Evolutionary conservation across 495 filamentous ascomycete genomes (phyloP), one percentile per base, ranked within the genome.

Genomic region (Talaromyces borbonicus): DNA sequence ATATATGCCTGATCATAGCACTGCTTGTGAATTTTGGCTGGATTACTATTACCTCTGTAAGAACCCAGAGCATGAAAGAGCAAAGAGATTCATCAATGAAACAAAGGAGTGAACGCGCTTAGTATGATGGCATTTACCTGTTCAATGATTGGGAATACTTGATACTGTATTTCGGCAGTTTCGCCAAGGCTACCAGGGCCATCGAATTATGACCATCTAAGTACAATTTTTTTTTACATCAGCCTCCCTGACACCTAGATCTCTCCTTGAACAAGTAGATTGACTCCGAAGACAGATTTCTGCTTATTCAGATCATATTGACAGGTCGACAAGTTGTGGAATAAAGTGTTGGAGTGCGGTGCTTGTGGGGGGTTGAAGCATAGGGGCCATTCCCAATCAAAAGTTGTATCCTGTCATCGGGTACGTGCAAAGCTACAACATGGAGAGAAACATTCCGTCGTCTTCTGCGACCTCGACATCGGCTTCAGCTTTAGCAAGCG

Each of bases 1-100:
- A 31, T 51, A 56, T 48, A 56, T 60, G 53, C 46, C 55, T 43
- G 54, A 58, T 50, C 42, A 56, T 24, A 32, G 16, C 31, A 25
- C 9, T 5, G 50, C 40, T 25, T 46, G 50, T 24, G 27, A 48
- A 8, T 52, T 56, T 24, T 52, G 50, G 42, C 2, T 30, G 26
- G 33, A 50, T 46, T 55, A 18, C 42, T 43, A 41, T 26, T 32
- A 22, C 36, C 43, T 53, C 40, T 36, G 41, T n/a, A 40, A 43
- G 37, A 46, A 53, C 40, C 48, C 42, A 6, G 39, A 50, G 35
- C 19, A 48, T 43, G 43, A 53, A 39, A 47, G 48, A 26, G 33
- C 22, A 29, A 51, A 59, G 52, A 27, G 18, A 20, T 19, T 38
- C 25, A 30, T 47, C 8, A 16, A 37, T 19, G 38, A 41, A 26